Evolutionary conservation across 192 early-diverging fungal genomes (phyloP).

Genomic region (Linnemannia schmuckeri): DNA sequence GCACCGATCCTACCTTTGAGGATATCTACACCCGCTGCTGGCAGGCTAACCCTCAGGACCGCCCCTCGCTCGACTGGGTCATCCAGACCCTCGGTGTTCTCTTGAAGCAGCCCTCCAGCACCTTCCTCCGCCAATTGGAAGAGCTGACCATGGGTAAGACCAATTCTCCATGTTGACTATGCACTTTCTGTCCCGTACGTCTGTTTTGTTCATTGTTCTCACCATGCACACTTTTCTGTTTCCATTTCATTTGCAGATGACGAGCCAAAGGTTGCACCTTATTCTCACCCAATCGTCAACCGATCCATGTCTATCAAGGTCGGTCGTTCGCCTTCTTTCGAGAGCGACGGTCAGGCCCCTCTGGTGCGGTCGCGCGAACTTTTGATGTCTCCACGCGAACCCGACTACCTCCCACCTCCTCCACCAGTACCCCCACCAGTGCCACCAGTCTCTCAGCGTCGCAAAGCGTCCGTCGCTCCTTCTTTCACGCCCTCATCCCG

Average conservation of each 20-base stretch:
- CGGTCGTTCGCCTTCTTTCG: constrained; percentile 9
- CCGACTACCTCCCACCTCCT: constrained; percentile 47
- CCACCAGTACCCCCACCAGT: constrained; percentile 43
- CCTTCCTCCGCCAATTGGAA: constrained; percentile 30
- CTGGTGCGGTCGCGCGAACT: constrained; percentile 29
- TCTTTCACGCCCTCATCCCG: constrained; percentile 17
- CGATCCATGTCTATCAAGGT: constrained; percentile 35
- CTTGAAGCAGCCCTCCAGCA: constrained; percentile 30
- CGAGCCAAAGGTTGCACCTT: background rate
- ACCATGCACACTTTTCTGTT: background rate
- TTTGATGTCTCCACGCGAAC: constrained; percentile 43
- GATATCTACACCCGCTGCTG: constrained; percentile 43
- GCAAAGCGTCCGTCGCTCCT: constrained; percentile 35
- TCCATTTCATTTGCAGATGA: constrained; percentile 12
- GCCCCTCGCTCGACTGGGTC: constrained; percentile 39
- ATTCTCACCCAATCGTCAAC: background rate
- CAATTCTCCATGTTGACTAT: too few relatives aligned
- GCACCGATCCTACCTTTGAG: constrained; percentile 36
- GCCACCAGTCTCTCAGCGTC: constrained; percentile 44
- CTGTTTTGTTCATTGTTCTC: background rate
- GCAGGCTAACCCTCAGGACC: constrained; percentile 43
- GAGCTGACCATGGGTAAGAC: constrained; percentile 40
- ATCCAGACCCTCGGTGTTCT: constrained; percentile 40
- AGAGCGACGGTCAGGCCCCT: constrained; percentile 18
- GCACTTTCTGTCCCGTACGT: background rate